phyloP scores from a whole-genome alignment of 2,329 filamentous ascomycete species.

The Hirsutella thompsonii region DNA sequence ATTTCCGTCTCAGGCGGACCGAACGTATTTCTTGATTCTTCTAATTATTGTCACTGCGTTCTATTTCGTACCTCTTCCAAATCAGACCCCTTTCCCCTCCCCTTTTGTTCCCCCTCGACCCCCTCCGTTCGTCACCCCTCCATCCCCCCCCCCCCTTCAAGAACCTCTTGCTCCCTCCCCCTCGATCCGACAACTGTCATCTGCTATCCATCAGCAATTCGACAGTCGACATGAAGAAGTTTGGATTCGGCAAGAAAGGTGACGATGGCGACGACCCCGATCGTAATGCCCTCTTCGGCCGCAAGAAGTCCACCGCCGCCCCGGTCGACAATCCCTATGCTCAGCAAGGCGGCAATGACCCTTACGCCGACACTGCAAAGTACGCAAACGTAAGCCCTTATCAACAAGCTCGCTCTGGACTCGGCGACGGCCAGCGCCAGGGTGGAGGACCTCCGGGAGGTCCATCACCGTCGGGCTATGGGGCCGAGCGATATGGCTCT shows the following conservation, averaged over 20 bases:
- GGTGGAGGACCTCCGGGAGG: conserved; percentile 16
- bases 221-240: conserved; percentile 40
- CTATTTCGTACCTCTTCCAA: too few species aligned
- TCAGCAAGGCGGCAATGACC: conserved; percentile 34
- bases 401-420: conserved; percentile 26
- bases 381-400: conserved; percentile 32
- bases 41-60: too few species aligned
- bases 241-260: conserved; percentile 44
- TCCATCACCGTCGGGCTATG: conserved; percentile 30
- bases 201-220: not conserved
- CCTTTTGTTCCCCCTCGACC: too few species aligned
- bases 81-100: too few species aligned
- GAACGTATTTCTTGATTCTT: too few species aligned
- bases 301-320: conserved; percentile 37
- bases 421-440: conserved; percentile 17
- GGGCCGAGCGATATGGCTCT: conserved; percentile 38
- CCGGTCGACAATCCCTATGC: conserved; percentile 45
- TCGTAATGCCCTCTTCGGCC: conserved; percentile 38
- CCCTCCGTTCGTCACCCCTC: too few species aligned
- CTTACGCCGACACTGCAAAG: conserved; percentile 36
- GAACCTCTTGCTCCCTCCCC: not conserved
- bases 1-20: too few species aligned
- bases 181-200: not conserved
- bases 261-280: conserved; percentile 35
- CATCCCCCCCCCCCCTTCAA: not conserved